Evolutionary conservation across 2,329 filamentous ascomycete genomes (phyloP).

Genomic region (Phialemonium atrogriseum): DNA sequence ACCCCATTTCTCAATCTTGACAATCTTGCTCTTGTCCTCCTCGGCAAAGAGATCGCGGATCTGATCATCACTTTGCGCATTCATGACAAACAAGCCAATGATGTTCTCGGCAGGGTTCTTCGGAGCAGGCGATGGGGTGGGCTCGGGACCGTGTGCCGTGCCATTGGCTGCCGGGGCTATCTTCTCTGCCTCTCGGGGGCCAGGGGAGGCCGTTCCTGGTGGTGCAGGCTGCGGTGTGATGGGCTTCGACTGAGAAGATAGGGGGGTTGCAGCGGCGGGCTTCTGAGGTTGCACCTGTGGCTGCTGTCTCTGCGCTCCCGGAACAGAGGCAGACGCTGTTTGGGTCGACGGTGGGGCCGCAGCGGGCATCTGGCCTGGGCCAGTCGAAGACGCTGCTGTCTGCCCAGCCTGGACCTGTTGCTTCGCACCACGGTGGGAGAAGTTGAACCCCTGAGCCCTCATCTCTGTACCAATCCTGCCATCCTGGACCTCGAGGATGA

Average conservation of each 20-base stretch:
- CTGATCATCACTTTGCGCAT: constrained; percentile 74
- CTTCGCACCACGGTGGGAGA: constrained; percentile 89
- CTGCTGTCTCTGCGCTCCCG: constrained; percentile 24
- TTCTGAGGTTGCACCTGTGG: constrained; percentile 32
- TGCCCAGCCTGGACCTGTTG: constrained; percentile 39
- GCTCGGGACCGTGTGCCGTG: constrained; percentile 41
- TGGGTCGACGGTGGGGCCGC: constrained; percentile 24
- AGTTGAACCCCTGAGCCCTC: constrained; percentile 98
- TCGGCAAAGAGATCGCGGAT: constrained; percentile 74
- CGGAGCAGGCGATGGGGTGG: constrained; percentile 47
- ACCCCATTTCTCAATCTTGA: constrained; percentile 69
- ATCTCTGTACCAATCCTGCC: constrained; percentile 97
- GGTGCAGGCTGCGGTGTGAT: constrained; percentile 36
- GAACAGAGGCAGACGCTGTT: constrained; percentile 16
- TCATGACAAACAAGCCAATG: constrained; percentile 84
- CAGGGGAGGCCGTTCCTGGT: constrained; percentile 25
- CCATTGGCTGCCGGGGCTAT: constrained; percentile 40
- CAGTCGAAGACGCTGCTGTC: constrained; percentile 26
- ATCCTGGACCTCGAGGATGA: constrained; percentile 90
- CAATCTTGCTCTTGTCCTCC: constrained; percentile 75
- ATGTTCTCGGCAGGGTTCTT: constrained; percentile 58
- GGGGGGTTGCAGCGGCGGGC: constrained; percentile 28
- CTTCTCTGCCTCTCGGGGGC: constrained; percentile 53
- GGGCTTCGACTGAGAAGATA: constrained; percentile 34
- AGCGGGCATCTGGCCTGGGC: constrained; percentile 22